Base-by-base conservation (phyloP, 495 filamentous ascomycete genomes). In the Pseudomonodictys pantanalensis region DNA sequence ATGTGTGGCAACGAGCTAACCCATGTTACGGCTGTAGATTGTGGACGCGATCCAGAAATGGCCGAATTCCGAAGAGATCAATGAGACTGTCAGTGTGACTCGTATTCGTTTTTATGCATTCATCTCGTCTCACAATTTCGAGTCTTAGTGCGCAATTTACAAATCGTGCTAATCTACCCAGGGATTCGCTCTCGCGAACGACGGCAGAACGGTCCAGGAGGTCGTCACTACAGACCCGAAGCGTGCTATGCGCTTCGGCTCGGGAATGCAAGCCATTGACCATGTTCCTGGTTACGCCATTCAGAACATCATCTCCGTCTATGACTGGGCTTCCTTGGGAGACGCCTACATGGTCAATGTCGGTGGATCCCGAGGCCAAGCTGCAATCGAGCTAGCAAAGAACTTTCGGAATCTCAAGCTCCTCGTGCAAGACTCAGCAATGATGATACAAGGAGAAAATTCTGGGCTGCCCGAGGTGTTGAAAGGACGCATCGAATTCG, bases 121-220 rank as follows among this genome's bases (percentile, higher is more conserved):
- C 33, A 24, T 29, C 26, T 18, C 24, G 18, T 32, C 49, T 24
- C 30, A 41, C 30, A 29, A 41, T 41, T 23, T 41, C 49, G 49
- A 52, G 26, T 52, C 49, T 52, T 20, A 10, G 41, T 52, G 49
- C 30, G 11, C 2, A 52, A 38, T 22, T 5, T 2, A 52, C 15
- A 52, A 18, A 18, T 52, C 7, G 38, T 50, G 17, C 49, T 52
- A 20, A 52, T 41, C 26, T 52, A 2, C 24, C 18, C 33, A 52
- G 49, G 49, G 49, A 39, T 52, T 52, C 41, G 49, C 26, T 52
- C 49, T 52, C 24, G 49, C 49, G 30, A 52, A 52, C 49, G 33
- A 52, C 41, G 49, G 49, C 49, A 52, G 41, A 23, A 52, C 49
- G 26, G 30, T 41, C 29, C 49, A 15, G 33, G 49, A 41, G 33